Evolutionary conservation across 768 basidiomycete species (phyloP).

Genomic region (Suillus subluteus): DNA sequence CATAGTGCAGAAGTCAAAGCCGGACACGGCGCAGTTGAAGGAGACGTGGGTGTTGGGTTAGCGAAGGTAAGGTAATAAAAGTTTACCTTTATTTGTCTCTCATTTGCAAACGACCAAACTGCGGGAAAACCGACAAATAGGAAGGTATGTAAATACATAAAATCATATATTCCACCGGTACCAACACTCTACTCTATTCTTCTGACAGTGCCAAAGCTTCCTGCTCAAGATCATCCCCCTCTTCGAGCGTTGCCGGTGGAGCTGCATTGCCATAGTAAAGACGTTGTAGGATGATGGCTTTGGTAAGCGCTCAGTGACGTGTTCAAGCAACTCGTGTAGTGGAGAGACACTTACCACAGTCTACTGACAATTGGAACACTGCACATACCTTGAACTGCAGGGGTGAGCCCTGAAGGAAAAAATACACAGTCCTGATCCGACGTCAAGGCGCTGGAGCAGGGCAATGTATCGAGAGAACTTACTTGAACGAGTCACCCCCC

Average conservation of each 20-base stretch:
- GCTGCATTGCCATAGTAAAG: constrained; percentile 72
- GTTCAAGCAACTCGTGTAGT: constrained; percentile 9
- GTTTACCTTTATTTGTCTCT: constrained; percentile 38
- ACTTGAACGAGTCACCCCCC: constrained; percentile 89
- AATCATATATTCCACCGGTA: neutral
- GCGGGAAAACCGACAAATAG: constrained; percentile 7
- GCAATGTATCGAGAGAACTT: constrained; percentile 24
- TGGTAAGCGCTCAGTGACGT: constrained; percentile 19
- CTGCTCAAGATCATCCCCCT: constrained; percentile 71
- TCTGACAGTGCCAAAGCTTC: constrained; percentile 65
- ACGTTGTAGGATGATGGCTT: constrained; percentile 76
- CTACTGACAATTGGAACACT: constrained; percentile 81
- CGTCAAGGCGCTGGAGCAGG: constrained; percentile 21
- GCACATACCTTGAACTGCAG: constrained; percentile 85
- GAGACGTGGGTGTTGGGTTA: constrained; percentile 30
- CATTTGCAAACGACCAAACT: constrained; percentile 15
- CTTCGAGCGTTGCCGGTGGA: constrained; percentile 52
- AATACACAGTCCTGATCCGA: constrained; percentile 67
- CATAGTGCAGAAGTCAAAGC: constrained; percentile 24
- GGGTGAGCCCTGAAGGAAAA: constrained; percentile 73
- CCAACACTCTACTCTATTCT: constrained; percentile 40
- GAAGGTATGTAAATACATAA: constrained; percentile 8
- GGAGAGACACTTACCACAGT: constrained; percentile 57
- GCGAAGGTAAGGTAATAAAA: constrained; percentile 21
- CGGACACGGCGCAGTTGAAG: constrained; percentile 21